These are phyloP conservation scores for Rutstroemia sp. DNA, from an alignment of 2,329 filamentous ascomycete species.

Conservation along the genomic window DNA sequence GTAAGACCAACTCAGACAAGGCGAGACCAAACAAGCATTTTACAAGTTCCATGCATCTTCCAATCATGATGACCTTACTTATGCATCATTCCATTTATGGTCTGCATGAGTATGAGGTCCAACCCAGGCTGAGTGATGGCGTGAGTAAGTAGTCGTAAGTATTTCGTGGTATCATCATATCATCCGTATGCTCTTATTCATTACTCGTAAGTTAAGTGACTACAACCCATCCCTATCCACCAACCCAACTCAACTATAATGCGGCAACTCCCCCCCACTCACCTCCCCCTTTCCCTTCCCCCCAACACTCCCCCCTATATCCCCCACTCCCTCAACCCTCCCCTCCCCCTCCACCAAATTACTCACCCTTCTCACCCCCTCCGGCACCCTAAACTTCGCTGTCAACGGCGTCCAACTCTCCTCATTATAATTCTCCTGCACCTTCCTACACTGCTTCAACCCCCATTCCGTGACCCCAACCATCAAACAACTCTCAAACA, in stretches of 20 bases:
- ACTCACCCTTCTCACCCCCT: constrained; percentile 21
- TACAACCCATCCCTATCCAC: background rate
- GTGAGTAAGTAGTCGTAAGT: too few relatives aligned
- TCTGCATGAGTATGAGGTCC: too few relatives aligned
- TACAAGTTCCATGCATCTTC: background rate
- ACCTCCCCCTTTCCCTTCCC: background rate
- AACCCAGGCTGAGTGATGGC: too few relatives aligned
- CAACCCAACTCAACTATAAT: background rate
- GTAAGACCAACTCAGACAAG: too few relatives aligned
- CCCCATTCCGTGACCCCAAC: constrained; percentile 69
- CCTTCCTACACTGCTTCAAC: constrained; percentile 58
- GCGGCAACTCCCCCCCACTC: background rate
- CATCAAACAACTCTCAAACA: constrained; percentile 61
- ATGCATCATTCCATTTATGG: background rate
- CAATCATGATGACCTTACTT: background rate
- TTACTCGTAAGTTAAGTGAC: too few relatives aligned
- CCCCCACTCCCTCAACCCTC: constrained; percentile 2
- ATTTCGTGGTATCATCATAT: too few relatives aligned
- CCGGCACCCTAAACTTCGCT: constrained; percentile 36
- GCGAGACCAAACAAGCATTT: too few relatives aligned
- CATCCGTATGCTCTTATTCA: too few relatives aligned
- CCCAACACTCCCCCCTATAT: constrained; percentile 15
- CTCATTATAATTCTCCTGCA: constrained; percentile 61
- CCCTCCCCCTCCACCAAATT: constrained; percentile 16
- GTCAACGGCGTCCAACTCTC: constrained; percentile 57